Evolutionary conservation across 139 green algal genomes (phyloP).

Genomic region (Chlamydomonas sphaeroides): DNA sequence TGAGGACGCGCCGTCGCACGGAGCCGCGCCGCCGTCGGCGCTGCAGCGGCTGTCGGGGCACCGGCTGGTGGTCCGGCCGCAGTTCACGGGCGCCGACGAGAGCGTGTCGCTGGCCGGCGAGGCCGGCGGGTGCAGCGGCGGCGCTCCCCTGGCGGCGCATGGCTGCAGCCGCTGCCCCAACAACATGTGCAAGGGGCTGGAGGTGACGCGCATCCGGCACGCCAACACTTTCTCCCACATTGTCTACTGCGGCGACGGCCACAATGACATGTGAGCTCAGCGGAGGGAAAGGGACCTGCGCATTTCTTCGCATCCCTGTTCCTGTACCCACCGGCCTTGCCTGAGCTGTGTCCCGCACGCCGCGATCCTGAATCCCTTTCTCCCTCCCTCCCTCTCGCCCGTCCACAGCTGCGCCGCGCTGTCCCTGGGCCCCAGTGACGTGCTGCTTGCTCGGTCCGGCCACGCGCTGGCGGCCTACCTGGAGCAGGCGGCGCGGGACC

Average conservation of each 20-base stretch:
- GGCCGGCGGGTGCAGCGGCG: background rate
- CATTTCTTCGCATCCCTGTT: no score
- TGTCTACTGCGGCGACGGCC: constrained; percentile 81
- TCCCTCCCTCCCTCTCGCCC: no score
- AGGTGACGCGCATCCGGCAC: constrained; percentile 61
- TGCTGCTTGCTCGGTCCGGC: constrained; percentile 70
- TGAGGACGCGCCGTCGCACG: constrained; percentile 7
- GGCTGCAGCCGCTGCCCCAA: constrained; percentile 77
- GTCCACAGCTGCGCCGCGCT: constrained; percentile 82
- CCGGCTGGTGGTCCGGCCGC: constrained; percentile 49
- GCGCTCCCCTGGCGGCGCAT: constrained; percentile 43
- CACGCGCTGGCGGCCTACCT: constrained; percentile 51
- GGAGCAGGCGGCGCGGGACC: constrained; percentile 1
- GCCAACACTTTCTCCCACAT: constrained; percentile 54
- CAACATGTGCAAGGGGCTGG: constrained; percentile 86
- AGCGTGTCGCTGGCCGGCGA: background rate
- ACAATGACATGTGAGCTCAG: constrained; percentile 88
- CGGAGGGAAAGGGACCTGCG: no score
- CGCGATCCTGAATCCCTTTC: no score
- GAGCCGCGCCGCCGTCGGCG: background rate
- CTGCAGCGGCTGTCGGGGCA: constrained; percentile 37
- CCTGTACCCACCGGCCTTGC: no score
- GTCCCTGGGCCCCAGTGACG: constrained; percentile 67
- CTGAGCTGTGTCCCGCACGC: no score
- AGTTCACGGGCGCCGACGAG: background rate